phyloP scores from a whole-genome alignment of 1,139 yeast genomes.

The Dujonia santamariae region DNA sequence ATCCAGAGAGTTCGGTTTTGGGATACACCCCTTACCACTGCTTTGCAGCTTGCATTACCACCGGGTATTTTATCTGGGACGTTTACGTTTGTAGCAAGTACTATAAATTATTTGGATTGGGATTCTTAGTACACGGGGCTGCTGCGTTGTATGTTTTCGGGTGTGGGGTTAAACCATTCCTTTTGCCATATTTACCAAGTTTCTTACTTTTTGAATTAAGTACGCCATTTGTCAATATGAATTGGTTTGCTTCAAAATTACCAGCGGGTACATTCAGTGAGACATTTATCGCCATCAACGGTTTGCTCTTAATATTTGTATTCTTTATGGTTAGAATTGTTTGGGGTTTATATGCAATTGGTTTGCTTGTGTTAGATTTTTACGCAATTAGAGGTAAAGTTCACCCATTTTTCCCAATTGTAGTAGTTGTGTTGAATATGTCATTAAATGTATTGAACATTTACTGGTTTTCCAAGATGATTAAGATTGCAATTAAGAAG shows the following conservation, averaged over 20 bases:
- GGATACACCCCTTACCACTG: conserved; percentile 75
- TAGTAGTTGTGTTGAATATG: conserved; percentile 61
- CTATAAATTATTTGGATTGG: conserved; percentile 68
- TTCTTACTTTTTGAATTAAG: conserved; percentile 86
- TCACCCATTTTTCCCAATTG: conserved; percentile 22
- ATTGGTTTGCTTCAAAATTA: conserved; percentile 84
- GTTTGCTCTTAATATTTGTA: conserved; percentile 59
- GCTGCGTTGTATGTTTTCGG: conserved; percentile 76
- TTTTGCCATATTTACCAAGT: conserved; percentile 76
- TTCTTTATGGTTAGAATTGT: conserved; percentile 78
- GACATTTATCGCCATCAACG: conserved; percentile 59
- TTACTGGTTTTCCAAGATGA: conserved; percentile 83
- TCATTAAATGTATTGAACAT: conserved; percentile 67
- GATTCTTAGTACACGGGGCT: conserved; percentile 82
- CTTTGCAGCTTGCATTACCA: conserved; percentile 65
- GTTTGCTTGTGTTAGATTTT: conserved; percentile 52
- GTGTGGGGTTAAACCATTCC: conserved; percentile 47
- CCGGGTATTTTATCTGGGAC: conserved; percentile 96
- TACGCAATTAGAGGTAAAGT: conserved; percentile 30
- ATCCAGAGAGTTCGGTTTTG: conserved; percentile 46
- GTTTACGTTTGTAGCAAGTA: conserved; percentile 59
- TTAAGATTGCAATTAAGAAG: conserved; percentile 62
- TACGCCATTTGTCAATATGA: conserved; percentile 87
- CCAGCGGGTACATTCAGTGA: conserved; percentile 57
- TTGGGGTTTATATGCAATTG: conserved; percentile 84